Percentiles rank a stretch among this genome's conserved stretches.
Conservation (phyloP, 768 basidiomycete species). For the Rhodotorula toruloides region DNA sequence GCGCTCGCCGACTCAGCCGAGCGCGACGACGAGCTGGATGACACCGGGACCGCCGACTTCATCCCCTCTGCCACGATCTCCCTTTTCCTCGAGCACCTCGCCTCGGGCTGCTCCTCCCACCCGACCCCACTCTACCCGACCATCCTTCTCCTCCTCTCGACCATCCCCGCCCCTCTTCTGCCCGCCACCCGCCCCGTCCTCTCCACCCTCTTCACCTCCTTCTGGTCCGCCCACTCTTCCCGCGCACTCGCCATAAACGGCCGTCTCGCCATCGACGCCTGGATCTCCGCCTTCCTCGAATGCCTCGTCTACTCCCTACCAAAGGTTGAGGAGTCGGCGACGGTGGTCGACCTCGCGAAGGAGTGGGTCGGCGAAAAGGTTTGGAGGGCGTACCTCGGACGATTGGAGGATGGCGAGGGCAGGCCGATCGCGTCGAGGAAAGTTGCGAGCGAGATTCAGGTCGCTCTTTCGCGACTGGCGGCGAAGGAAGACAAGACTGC, state of each 20-base stretch:
- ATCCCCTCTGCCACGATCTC: slow-evolving; percentile 44
- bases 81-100: slow-evolving; percentile 68
- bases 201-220: slow-evolving; percentile 60
- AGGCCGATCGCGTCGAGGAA: slow-evolving; percentile 3
- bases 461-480: slow-evolving; percentile 7
- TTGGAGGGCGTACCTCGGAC: slow-evolving; percentile 18
- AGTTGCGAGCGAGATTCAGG: slow-evolving; percentile 2
- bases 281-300: slow-evolving; percentile 66
- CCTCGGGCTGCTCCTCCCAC: slow-evolving; percentile 70
- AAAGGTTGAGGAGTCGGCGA: slow-evolving; percentile 47
- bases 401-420: slow-evolving; percentile 1
- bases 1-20: slow-evolving; percentile 46
- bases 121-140: slow-evolving; percentile 68
- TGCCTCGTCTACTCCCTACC: slow-evolving; percentile 58
- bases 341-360: slow-evolving; percentile 43
- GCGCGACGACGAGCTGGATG: slow-evolving; percentile 47
- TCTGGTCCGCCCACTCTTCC: slow-evolving; percentile 76
- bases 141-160: slow-evolving; percentile 72
- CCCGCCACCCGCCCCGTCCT: slow-evolving; percentile 47
- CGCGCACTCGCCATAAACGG: slow-evolving; percentile 56
- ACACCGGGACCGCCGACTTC: slow-evolving; percentile 8
- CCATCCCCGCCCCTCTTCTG: slow-evolving; percentile 57
- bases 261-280: slow-evolving; percentile 7
- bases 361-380: slow-evolving; percentile 23
- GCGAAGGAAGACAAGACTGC: not conserved